phyloP scores from a whole-genome alignment of 2,329 filamentous ascomycete genomes.

The Ophiostoma himal-ulmi region DNA sequence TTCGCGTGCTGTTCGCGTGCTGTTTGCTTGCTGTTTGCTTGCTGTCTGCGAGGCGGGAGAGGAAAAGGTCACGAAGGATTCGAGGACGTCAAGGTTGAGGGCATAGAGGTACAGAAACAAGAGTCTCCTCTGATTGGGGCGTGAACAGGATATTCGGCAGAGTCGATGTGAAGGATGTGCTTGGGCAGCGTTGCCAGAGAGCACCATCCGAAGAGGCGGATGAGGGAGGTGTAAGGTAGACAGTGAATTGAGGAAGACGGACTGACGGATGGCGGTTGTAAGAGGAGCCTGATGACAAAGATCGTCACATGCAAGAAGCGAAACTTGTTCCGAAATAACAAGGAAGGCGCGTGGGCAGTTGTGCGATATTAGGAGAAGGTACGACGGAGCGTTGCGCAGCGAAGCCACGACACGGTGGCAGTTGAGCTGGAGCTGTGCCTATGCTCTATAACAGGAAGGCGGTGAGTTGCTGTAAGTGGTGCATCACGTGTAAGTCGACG shows the following conservation, averaged over 20 bases:
- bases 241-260: background rate
- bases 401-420: constrained; percentile 18
- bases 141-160: background rate
- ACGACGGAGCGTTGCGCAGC: background rate
- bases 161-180: background rate
- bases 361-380: constrained; percentile 4
- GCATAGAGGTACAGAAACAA: background rate
- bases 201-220: background rate
- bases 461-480: constrained; percentile 14
- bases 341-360: constrained; percentile 10
- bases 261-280: background rate
- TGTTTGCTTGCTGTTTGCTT: background rate
- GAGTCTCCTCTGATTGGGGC: background rate
- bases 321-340: background rate
- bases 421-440: background rate
- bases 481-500: constrained; percentile 17
- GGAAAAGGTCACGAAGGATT: background rate
- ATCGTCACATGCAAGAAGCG: background rate
- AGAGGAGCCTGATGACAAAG: background rate
- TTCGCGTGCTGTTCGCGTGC: background rate
- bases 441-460: constrained; percentile 19
- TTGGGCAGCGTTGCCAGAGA: constrained; percentile 9
- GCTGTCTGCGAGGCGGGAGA: background rate
- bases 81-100: background rate
- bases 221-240: background rate